A percentile compares a stretch with the other conserved stretches of the same genome.
phyloP scores from a whole-genome alignment of 345 rosid genomes.

The Rhodomyrtus tomentosa region DNA sequence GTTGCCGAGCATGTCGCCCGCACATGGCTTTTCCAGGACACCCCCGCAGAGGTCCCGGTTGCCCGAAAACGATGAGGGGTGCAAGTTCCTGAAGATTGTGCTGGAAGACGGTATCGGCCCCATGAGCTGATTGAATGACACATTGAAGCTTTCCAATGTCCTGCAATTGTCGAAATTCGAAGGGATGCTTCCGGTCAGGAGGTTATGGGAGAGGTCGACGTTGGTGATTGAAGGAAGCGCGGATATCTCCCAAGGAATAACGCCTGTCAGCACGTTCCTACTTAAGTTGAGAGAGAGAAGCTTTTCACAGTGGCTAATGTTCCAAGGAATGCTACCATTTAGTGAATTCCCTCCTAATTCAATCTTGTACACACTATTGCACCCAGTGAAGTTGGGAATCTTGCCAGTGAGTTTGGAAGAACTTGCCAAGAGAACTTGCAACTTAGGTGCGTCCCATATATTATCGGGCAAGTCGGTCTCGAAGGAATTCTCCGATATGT shows the following conservation, averaged over 20 bases:
- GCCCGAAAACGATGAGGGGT: slow-evolving; percentile 70
- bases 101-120: slow-evolving; percentile 71
- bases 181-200: slow-evolving; percentile 76
- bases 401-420: slow-evolving; percentile 37
- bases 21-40: slow-evolving; percentile 43
- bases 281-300: slow-evolving; percentile 61
- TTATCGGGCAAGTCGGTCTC: slow-evolving; percentile 29
- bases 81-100: slow-evolving; percentile 50
- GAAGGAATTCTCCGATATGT: slow-evolving; percentile 60
- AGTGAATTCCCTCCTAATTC: slow-evolving; percentile 70
- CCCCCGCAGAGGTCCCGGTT: slow-evolving; percentile 80
- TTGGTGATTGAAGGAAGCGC: slow-evolving; percentile 57
- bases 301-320: slow-evolving; percentile 77
- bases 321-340: slow-evolving; percentile 71
- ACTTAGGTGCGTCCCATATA: slow-evolving; percentile 55
- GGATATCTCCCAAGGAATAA: slow-evolving; percentile 87
- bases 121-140: slow-evolving; percentile 51
- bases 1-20: slow-evolving; percentile 14
- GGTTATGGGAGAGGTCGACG: slow-evolving; percentile 70
- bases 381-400: slow-evolving; percentile 60
- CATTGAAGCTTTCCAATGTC: slow-evolving; percentile 72
- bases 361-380: slow-evolving; percentile 55
- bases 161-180: slow-evolving; percentile 64
- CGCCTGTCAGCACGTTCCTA: slow-evolving; percentile 55
- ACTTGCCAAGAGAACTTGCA: slow-evolving; percentile 72